Evolutionary conservation across 179 eudicot species (phyloP), one percentile per base, ranked within the genome.

Genomic region (Drosera spatulata): DNA sequence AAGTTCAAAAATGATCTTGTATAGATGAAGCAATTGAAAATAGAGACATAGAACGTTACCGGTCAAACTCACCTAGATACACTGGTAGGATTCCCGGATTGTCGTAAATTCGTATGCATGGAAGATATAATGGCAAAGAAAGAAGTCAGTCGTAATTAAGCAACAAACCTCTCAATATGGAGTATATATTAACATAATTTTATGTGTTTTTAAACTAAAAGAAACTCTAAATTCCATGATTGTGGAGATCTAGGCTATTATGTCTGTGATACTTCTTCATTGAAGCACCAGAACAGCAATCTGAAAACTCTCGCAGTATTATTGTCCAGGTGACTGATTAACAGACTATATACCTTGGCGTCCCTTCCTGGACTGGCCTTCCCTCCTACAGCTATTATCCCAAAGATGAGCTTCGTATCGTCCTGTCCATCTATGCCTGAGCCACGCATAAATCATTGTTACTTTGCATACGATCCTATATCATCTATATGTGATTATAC

Each of bases 301-400:
- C 1, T 22, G 1, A 22, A 22, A 22, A 22, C 1, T 22, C 33
- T 22, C 33, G 1, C 33, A 22, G 1, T 22, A 22, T 22, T 0
- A 22, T 22, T 22, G 33, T 22, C 33, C 33, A 22, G 33, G 1
- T 22, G 33, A 22, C 33, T 22, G 33, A 22, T 22, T 22, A 22
- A 0, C 33, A 22, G 33, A 22, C 1, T 22, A 45, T 45, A 61
- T 41, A 91, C 98, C 98, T 91, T 91, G 98, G 64, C 96, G 98
- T 59, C 98, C 98, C 79, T 91, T 91, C 58, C 98, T 82, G 10
- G 98, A 91, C 47, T 91, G 98, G 3, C 98, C 98, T 76, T 91
- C 98, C 71, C 98, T 88, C 76, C 98, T 82, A 73, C 98, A 88
- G 62, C 96, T 91, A 67, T 91, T 91, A 70, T 91, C 97, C 97